These are phyloP conservation scores for Barbarea vulgaris DNA, from an alignment of 345 rosid genomes.

Conservation along the genomic window DNA sequence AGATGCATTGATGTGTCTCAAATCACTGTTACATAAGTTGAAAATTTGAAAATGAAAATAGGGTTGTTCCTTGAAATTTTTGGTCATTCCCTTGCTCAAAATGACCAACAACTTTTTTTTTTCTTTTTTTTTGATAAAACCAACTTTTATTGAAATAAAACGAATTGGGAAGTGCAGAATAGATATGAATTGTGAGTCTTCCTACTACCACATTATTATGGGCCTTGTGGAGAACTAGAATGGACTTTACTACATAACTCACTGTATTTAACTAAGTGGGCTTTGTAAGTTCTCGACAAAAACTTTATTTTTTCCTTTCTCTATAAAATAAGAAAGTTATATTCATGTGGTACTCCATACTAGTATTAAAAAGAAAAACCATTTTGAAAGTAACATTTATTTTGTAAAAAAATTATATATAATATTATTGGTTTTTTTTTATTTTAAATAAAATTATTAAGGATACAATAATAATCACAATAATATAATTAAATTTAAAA, in stretches of 20 bases:
- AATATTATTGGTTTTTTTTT: too few species aligned
- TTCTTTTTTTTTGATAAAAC: too few species aligned
- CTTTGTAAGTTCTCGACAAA: neutral
- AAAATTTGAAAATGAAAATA: neutral
- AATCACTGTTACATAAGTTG: slow-evolving; percentile 25
- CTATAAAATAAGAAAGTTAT: neutral
- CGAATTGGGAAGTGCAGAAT: neutral
- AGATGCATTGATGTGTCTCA: slow-evolving; percentile 7
- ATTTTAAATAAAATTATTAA: too few species aligned
- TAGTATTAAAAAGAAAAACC: too few species aligned
- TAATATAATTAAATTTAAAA: too few species aligned
- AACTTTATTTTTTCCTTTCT: neutral
- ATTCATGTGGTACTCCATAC: neutral
- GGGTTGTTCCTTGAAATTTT: neutral
- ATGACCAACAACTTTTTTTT: slow-evolving; percentile 1
- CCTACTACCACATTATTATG: neutral
- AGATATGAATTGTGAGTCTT: neutral
- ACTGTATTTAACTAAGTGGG: neutral
- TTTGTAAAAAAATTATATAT: too few species aligned
- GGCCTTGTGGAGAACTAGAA: neutral
- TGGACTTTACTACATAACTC: neutral
- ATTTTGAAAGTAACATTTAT: too few species aligned
- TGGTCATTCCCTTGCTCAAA: neutral
- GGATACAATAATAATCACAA: too few species aligned
- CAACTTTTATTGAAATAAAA: neutral